These are phyloP conservation scores for Phoenix dactylifera DNA, from an alignment of 176 grass and related monocot species.

Conservation along the genomic window DNA sequence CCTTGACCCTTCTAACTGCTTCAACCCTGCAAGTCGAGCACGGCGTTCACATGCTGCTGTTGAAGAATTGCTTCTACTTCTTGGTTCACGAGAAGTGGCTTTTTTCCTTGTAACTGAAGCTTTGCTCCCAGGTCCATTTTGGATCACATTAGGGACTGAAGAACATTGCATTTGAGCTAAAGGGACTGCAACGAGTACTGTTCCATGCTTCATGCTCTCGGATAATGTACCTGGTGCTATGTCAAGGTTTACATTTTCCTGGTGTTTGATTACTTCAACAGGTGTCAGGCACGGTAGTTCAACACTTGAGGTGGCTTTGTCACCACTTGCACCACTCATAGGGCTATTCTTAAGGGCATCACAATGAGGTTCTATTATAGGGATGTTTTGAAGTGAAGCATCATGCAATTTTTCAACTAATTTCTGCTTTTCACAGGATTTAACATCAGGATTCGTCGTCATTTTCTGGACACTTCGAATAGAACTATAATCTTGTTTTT, in stretches of 20 bases:
- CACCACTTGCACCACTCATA: not conserved
- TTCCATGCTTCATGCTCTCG: conserved; percentile 1
- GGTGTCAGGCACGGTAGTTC: not conserved
- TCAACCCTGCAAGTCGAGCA: conserved; percentile 41
- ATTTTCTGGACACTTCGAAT: too few relatives aligned
- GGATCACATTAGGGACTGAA: conserved; percentile 22
- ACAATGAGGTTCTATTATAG: not conserved
- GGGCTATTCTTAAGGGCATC: not conserved
- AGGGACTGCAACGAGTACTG: conserved; percentile 20
- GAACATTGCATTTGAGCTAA: conserved; percentile 25
- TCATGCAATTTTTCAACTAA: conserved; percentile 3
- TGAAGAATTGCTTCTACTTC: conserved; percentile 35
- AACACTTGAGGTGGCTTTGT: not conserved
- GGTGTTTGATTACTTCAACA: conserved; percentile 21
- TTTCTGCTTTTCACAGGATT: conserved; percentile 25
- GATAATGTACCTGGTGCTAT: conserved; percentile 19
- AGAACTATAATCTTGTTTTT: too few relatives aligned
- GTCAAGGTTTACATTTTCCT: conserved; percentile 21
- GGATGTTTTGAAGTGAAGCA: conserved; percentile 10
- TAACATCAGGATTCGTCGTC: conserved; percentile 10
- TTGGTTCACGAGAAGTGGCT: conserved; percentile 29
- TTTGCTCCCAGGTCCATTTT: conserved; percentile 27
- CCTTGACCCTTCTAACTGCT: conserved; percentile 30
- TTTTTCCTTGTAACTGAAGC: conserved; percentile 49
- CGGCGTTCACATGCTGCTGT: conserved; percentile 46